A percentile compares a stretch with the other conserved stretches of the same genome.
phyloP scores from a whole-genome alignment of 2,329 filamentous ascomycete genomes.

The Fusarium bulbicola region DNA sequence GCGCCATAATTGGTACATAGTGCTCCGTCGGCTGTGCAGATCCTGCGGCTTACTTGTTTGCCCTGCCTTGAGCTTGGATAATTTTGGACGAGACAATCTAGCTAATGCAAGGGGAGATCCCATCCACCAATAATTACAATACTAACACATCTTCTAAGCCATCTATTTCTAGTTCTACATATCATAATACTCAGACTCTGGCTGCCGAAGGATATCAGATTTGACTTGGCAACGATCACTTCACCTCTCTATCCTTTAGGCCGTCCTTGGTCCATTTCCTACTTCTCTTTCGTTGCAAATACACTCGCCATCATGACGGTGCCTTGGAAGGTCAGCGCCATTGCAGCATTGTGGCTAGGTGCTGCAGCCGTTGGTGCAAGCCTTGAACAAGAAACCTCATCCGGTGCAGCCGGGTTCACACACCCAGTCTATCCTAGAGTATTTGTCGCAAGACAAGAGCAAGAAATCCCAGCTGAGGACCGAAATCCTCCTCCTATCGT shows the following conservation, averaged over 20 bases:
- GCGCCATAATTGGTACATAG: neutral
- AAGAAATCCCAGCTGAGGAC: neutral
- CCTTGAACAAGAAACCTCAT: neutral
- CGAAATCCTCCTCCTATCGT: neutral
- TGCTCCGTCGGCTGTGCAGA: neutral
- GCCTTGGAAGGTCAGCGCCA: neutral
- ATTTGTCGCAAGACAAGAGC: neutral
- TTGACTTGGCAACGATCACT: neutral
- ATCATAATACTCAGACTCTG: neutral
- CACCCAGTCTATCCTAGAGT: neutral
- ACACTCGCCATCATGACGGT: neutral
- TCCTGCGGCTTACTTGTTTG: neutral
- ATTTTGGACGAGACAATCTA: neutral
- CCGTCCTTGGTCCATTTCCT: fast-evolving
- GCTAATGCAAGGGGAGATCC: too few species aligned
- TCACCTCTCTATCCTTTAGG: fast-evolving
- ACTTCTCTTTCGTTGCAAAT: neutral
- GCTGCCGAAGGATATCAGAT: neutral
- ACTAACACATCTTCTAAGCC: fast-evolving
- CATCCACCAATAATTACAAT: neutral
- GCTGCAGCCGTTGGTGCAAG: neutral
- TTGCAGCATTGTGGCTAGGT: neutral
- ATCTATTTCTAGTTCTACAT: neutral
- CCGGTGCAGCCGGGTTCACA: neutral
- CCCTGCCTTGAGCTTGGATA: neutral